phyloP scores from a whole-genome alignment of 768 basidiomycete genomes.

The Rossbeevera mucosa region DNA sequence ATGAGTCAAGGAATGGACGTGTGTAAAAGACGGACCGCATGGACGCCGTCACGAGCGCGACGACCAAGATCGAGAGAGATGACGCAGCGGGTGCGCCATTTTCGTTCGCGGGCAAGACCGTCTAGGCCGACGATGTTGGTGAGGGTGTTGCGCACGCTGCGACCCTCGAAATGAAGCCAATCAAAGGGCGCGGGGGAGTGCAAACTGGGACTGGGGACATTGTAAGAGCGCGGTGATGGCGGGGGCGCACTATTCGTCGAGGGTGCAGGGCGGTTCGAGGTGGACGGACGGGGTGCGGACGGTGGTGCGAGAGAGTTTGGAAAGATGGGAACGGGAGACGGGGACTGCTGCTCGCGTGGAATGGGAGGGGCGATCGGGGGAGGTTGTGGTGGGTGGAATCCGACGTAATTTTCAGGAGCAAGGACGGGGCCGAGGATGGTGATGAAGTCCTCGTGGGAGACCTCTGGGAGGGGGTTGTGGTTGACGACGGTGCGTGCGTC shows the following conservation, averaged over 20 bases:
- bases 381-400: conserved; percentile 18
- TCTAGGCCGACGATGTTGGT: conserved; percentile 76
- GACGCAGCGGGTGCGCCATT: conserved; percentile 79
- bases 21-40: conserved; percentile 53
- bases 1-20: not conserved
- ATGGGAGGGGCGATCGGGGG: conserved; percentile 19
- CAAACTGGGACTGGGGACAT: conserved; percentile 37
- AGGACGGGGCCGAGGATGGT: conserved; percentile 75
- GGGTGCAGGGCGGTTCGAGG: conserved; percentile 31
- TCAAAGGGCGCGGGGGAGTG: conserved; percentile 76
- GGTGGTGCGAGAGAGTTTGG: conserved; percentile 21
- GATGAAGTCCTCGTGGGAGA: conserved; percentile 85
- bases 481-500: conserved; percentile 70
- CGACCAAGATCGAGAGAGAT: conserved; percentile 78
- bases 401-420: conserved; percentile 73
- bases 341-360: conserved; percentile 16
- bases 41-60: conserved; percentile 68
- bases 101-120: conserved; percentile 75
- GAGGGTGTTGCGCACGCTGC: conserved; percentile 74
- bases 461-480: conserved; percentile 83
- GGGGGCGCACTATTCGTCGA: conserved; percentile 19
- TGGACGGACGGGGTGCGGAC: conserved; percentile 32
- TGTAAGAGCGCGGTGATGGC: conserved; percentile 3
- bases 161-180: conserved; percentile 83
- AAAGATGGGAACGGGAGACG: conserved; percentile 30